Evolutionary conservation across 2,329 filamentous ascomycete species (phyloP).

Genomic region (Colletotrichum sp.): DNA sequence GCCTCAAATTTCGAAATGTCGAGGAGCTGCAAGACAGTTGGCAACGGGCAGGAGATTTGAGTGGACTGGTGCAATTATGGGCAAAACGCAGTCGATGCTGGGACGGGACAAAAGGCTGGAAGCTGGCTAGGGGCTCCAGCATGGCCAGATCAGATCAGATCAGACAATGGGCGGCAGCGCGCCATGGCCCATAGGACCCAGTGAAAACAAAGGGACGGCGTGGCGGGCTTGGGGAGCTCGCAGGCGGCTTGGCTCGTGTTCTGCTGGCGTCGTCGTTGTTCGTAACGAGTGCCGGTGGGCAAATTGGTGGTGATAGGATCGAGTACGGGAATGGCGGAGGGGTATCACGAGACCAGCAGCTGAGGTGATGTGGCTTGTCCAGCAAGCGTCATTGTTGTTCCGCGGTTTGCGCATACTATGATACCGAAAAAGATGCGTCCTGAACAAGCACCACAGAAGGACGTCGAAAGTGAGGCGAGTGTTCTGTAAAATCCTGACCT

Average conservation of each 20-base stretch:
- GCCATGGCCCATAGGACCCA: not conserved
- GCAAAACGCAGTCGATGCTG: not conserved
- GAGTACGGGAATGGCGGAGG: not conserved
- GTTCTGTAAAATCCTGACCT: not conserved
- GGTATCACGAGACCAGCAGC: not conserved
- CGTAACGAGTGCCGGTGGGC: not conserved
- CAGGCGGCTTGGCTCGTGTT: not conserved
- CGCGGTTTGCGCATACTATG: not conserved
- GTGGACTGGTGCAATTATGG: slow-evolving; percentile 3
- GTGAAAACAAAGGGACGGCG: not conserved
- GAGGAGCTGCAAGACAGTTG: not conserved
- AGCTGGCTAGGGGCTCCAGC: not conserved
- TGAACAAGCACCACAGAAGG: not conserved
- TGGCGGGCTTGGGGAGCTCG: not conserved
- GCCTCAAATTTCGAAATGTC: not conserved
- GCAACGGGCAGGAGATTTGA: slow-evolving; percentile 1
- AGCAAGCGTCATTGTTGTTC: not conserved
- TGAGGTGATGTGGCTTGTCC: not conserved
- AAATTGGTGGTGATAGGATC: not conserved
- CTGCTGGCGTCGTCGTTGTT: not conserved
- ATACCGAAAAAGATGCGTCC: not conserved
- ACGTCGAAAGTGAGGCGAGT: not conserved
- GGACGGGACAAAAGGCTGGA: not conserved
- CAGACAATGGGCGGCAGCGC: not conserved
- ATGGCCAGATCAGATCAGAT: not conserved